Evolutionary conservation across 345 rosid genomes (phyloP), one percentile per base, ranked within the genome.

Genomic region (Salix suchowensis): DNA sequence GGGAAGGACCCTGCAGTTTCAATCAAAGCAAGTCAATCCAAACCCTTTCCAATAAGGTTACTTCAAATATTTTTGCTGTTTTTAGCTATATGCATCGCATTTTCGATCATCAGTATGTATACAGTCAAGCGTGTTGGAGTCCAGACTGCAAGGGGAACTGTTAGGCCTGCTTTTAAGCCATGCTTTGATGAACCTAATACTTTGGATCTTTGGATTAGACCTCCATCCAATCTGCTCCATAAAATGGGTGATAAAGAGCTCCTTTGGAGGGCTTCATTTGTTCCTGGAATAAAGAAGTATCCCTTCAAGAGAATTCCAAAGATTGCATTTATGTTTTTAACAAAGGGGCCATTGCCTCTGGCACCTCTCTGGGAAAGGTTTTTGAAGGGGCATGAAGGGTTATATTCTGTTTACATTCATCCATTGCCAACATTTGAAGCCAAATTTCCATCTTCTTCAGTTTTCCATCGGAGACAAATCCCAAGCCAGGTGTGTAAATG

Each of bases 311-410:
- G 99, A 79, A 85, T 87, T 76, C 94, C 97, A 0, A 94, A 96
- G 90, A 78, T 96, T 86, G 98, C 97, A 11, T 94, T 94, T 73
- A 92, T 96, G 99, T 96, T 96, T 88, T 89, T 96, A 89, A 85
- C 98, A 4, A 91, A 89, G 84, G 99, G 97, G 39, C 94, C 98
- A 0, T 81, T 96, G 87, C 99, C 98, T 1, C 88, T 96, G 80
- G 90, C 89, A 72, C 85, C 88, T 80, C 91, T 96, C 28, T 96
- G 98, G 99, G 99, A 96, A 86, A 91, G 86, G 87, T 94, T 96
- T 82, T 76, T 96, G 7, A 88, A 82, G 78, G 99, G 97, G 26
- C 89, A 94, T 44, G 87, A 87, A 78, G 93, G 86, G 79, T 84
- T 81, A 65, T 96, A 90, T 84, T 93, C 98, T 0, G 81, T 94